These are phyloP conservation scores for Teratosphaeria gauchensis DNA, from an alignment of 2,329 filamentous ascomycete species.

Conservation along the genomic window DNA sequence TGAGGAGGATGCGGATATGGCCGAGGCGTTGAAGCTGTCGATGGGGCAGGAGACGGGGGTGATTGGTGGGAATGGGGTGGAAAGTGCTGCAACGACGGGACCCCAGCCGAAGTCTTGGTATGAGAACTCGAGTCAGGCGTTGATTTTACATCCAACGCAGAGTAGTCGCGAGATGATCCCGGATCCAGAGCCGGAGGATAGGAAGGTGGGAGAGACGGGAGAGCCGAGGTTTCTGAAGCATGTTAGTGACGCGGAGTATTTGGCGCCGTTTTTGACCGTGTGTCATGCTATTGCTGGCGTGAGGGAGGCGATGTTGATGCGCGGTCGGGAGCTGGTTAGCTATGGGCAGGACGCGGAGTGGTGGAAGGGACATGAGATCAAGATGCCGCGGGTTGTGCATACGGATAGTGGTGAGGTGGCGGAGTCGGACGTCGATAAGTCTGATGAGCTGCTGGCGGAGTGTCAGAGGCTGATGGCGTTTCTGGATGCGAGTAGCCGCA, in stretches of 20 bases:
- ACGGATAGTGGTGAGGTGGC: slow-evolving; percentile 19
- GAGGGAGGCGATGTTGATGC: slow-evolving; percentile 46
- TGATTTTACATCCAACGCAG: slow-evolving; percentile 31
- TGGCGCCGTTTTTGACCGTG: slow-evolving; percentile 51
- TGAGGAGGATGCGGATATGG: slow-evolving; percentile 22
- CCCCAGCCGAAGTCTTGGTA: slow-evolving; percentile 27
- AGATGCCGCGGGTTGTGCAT: slow-evolving; percentile 42
- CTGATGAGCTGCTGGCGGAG: slow-evolving; percentile 45
- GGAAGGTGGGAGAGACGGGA: slow-evolving; percentile 34
- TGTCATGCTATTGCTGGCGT: slow-evolving; percentile 52
- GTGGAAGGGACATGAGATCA: slow-evolving; percentile 51
- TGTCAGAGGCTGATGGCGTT: slow-evolving; percentile 54
- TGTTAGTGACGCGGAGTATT: slow-evolving; percentile 41
- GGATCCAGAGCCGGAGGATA: slow-evolving; percentile 37
- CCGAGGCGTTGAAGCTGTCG: slow-evolving; percentile 17
- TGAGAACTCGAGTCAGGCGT: slow-evolving; percentile 48
- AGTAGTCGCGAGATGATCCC: slow-evolving; percentile 44
- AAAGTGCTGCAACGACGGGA: slow-evolving; percentile 7
- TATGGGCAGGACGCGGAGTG: slow-evolving; percentile 50
- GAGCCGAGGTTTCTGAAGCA: slow-evolving; percentile 51
- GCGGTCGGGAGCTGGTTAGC: slow-evolving; percentile 34
- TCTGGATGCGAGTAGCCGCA: slow-evolving; percentile 46
- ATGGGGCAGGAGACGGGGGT: slow-evolving; percentile 46
- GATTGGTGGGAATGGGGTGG: slow-evolving; percentile 29
- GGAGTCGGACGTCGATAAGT: slow-evolving; percentile 21